Evolutionary conservation across 768 basidiomycete species (phyloP), one percentile per base, ranked within the genome.

Genomic region (Trametopsis cervina): DNA sequence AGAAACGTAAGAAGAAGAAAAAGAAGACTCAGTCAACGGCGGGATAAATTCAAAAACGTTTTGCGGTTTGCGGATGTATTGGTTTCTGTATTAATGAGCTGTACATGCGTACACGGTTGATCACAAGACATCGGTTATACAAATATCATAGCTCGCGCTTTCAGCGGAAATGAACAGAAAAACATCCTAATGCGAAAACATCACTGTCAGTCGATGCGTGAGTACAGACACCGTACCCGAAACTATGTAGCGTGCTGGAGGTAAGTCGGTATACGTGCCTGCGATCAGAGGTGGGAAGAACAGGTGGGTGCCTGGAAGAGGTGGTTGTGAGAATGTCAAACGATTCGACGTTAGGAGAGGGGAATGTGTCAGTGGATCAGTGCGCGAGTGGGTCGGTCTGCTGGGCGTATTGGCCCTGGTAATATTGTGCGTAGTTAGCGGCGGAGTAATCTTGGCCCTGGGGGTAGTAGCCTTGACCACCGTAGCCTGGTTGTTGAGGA

Each of bases 391-490:
- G 66, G 60, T 65, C 73, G 63, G 75, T 63, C 66, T 81, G 81
- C 65, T 89, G 87, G 54, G 82, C 74, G 61, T 89, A 90, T 75
- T 89, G 88, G 65, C 78, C 80, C 71, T 90, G 88, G 67, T 92
- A 92, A 65, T 91, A 92, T 52, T 87, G 77, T 38, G 88, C 85
- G 53, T 91, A 91, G 63, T 80, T 86, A 63, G 71, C 66, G 21
- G 80, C 73, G 63, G 89, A 89, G 64, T 89, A 89, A 69, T 53
- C 47, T 49, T 83, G 81, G 55, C 75, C 54, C 57, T 72, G 73
- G 46, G 69, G 71, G 49, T 69, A 63, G 36, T 57, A 57, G 36
- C 74, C 67, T 55, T 70, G 70, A 20, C 52, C 58, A 21, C 53
- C 47, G 25, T 56, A 55, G 3, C 55, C 56, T 13, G 52, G 46